These are phyloP conservation scores for Gynostemma pentaphyllum DNA, from an alignment of 306 rosid species.

Conservation along the genomic window DNA sequence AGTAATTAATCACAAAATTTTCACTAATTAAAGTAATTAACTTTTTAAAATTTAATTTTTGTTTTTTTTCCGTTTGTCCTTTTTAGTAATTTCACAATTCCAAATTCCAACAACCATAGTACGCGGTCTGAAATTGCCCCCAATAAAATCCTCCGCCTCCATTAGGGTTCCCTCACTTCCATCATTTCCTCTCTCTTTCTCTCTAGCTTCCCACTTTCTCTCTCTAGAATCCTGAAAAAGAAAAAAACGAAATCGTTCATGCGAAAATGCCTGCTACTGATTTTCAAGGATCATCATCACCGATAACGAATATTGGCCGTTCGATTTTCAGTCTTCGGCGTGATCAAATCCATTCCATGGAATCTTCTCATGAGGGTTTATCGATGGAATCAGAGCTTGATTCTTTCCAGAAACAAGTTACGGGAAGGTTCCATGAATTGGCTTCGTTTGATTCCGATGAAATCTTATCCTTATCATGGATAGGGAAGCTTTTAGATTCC, in stretches of 20 bases:
- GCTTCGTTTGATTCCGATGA: slow-evolving; percentile 23
- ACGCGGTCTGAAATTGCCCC: slow-evolving; percentile 39
- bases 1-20: too few relatives aligned
- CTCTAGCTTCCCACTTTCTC: not conserved
- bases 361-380: slow-evolving; percentile 14
- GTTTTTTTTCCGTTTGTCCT: not conserved
- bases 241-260: slow-evolving; percentile 6
- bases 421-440: slow-evolving; percentile 36
- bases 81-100: not conserved
- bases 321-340: slow-evolving; percentile 38
- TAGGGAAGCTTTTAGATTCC: slow-evolving; percentile 52
- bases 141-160: slow-evolving; percentile 31
- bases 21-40: not conserved
- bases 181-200: not conserved
- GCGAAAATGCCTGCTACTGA: slow-evolving; percentile 60
- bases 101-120: slow-evolving; percentile 23
- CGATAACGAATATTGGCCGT: slow-evolving; percentile 42
- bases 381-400: slow-evolving; percentile 39
- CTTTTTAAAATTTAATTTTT: not conserved
- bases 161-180: slow-evolving; percentile 24
- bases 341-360: slow-evolving; percentile 40
- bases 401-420: slow-evolving; percentile 46
- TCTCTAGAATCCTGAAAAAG: not conserved
- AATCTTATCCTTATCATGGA: slow-evolving; percentile 58
- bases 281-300: slow-evolving; percentile 46